Evolutionary conservation across 192 early-diverging fungal species (phyloP).

Genomic region (Entrophospora sp.): DNA sequence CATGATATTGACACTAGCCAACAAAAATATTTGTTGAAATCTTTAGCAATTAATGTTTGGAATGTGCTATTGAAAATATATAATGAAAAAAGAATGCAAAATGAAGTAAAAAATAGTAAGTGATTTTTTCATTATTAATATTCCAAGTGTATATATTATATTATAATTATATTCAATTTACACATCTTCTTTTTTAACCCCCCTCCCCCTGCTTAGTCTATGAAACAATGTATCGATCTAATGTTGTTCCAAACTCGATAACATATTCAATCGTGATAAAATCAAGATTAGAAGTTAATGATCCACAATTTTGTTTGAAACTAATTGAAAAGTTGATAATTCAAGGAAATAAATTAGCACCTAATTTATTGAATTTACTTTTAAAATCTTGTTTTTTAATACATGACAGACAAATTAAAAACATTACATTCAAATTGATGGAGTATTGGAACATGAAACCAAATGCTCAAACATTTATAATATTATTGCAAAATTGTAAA

Average conservation of each 20-base stretch:
- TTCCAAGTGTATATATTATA: background rate
- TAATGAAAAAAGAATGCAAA: background rate
- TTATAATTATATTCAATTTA: background rate
- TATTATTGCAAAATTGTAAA: constrained; percentile 6
- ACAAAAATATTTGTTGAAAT: background rate
- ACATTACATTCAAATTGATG: background rate
- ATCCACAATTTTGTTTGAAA: background rate
- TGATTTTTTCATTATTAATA: background rate
- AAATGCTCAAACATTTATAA: constrained; percentile 6
- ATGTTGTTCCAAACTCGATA: background rate
- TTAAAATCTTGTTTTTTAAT: background rate
- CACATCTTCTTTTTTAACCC: background rate
- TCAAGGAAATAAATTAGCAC: background rate
- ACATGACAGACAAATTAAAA: background rate
- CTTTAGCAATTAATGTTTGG: constrained; percentile 2
- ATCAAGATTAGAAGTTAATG: background rate
- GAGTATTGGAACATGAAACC: background rate
- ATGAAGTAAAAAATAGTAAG: background rate
- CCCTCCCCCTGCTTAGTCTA: background rate
- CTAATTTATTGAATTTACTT: background rate
- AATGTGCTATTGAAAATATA: constrained; percentile 2
- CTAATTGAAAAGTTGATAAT: background rate
- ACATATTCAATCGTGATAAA: constrained; percentile 3
- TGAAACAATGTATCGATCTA: background rate
- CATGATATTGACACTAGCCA: background rate